phyloP scores from a whole-genome alignment of 805 yeast species.

The Lipomyces kockii region DNA sequence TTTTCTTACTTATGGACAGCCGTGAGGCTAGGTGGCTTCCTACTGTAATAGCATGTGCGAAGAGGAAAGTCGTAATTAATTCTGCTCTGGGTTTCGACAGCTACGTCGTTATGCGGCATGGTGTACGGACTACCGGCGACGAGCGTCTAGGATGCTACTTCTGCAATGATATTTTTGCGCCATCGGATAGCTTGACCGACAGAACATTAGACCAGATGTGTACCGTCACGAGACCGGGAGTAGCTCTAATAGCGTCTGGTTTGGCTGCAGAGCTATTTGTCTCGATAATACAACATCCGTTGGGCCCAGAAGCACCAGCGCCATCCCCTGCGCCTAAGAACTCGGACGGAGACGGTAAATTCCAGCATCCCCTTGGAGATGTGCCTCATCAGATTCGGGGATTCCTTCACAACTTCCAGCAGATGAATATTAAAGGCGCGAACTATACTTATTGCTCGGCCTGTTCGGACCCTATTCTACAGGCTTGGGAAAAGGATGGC shows the following conservation, averaged over 20 bases:
- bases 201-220: constrained; percentile 97
- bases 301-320: constrained; percentile 53
- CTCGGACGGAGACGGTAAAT: constrained; percentile 33
- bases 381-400: constrained; percentile 93
- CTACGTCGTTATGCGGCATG: constrained; percentile 93
- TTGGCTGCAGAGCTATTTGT: constrained; percentile 83
- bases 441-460: constrained; percentile 84
- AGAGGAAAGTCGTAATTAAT: constrained; percentile 76
- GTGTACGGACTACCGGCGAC: constrained; percentile 47
- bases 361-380: constrained; percentile 61
- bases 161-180: constrained; percentile 95
- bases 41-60: constrained; percentile 72
- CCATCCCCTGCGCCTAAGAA: constrained; percentile 14
- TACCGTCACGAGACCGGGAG: constrained; percentile 97
- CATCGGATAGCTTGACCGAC: constrained; percentile 83
- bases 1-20: constrained; percentile 88
- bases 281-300: constrained; percentile 70
- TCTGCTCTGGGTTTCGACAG: constrained; percentile 96
- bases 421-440: constrained; percentile 68
- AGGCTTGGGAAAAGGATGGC: constrained; percentile 56
- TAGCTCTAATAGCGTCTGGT: constrained; percentile 84
- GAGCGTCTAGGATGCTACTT: constrained; percentile 85
- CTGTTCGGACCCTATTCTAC: constrained; percentile 68
- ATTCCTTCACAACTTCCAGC: constrained; percentile 67
- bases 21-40: constrained; percentile 99